These are phyloP conservation scores for Maudiozyma pseudohumilis DNA, from an alignment of 805 yeast genomes.

Conservation along the genomic window DNA sequence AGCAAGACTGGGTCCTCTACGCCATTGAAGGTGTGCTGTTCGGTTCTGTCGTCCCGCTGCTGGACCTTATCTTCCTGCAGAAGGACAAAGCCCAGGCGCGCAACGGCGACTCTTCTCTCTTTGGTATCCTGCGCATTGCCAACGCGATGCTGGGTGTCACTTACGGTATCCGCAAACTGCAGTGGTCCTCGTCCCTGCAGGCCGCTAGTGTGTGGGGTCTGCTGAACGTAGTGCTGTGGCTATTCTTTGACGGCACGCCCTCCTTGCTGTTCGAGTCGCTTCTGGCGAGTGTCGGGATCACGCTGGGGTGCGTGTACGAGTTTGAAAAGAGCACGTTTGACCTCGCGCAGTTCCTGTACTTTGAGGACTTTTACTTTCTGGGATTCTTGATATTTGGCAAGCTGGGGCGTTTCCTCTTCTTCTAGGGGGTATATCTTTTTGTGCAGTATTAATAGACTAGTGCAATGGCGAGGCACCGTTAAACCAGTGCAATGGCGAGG, in stretches of 20 bases:
- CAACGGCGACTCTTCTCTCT: constrained; percentile 5
- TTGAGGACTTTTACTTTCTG: constrained; percentile 49
- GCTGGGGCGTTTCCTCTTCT: constrained; percentile 47
- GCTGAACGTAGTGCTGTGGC: constrained; percentile 58
- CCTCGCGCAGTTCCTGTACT: constrained; percentile 13
- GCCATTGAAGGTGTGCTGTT: constrained; percentile 48
- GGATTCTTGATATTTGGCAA: constrained; percentile 61
- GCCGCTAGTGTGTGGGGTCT: constrained; percentile 55
- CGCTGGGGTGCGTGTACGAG: constrained; percentile 19
- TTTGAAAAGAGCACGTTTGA: constrained; percentile 11
- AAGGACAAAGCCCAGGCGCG: constrained; percentile 5
- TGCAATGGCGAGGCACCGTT: neutral
- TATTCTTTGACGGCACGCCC: constrained; percentile 52
- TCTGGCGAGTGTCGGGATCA: constrained; percentile 13
- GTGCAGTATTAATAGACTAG: neutral
- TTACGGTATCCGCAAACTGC: constrained; percentile 58
- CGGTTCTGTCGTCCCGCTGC: constrained; percentile 43
- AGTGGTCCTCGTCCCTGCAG: constrained; percentile 59
- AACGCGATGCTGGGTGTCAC: constrained; percentile 63
- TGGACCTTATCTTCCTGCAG: constrained; percentile 20
- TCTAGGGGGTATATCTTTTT: neutral
- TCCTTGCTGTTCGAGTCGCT: constrained; percentile 46
- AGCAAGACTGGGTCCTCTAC: constrained; percentile 21
- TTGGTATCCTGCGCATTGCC: constrained; percentile 15
- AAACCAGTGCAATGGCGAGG: neutral